phyloP scores from a whole-genome alignment of 2,329 filamentous ascomycete genomes.

The Coniella vitis region DNA sequence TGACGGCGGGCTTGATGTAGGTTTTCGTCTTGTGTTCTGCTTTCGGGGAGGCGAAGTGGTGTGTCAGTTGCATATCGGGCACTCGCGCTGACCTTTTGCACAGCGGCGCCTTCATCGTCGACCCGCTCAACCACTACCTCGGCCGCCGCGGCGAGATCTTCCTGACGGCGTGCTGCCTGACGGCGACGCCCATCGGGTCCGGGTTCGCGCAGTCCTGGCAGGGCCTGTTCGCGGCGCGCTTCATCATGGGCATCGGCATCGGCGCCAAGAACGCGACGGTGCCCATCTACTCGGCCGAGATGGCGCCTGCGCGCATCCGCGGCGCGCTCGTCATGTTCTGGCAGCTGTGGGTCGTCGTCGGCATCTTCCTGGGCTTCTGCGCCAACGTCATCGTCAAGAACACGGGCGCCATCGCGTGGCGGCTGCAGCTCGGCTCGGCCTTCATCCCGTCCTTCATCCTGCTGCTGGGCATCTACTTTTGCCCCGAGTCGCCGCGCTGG shows the following conservation, averaged over 20 bases:
- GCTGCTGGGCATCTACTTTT: slow-evolving; percentile 54
- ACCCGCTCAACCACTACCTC: slow-evolving; percentile 40
- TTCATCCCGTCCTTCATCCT: slow-evolving; percentile 55
- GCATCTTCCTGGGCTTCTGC: slow-evolving; percentile 54
- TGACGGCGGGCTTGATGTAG: slow-evolving; percentile 52
- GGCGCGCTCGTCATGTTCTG: slow-evolving; percentile 17
- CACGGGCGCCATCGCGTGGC: slow-evolving; percentile 48
- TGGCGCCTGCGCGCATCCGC: slow-evolving; percentile 11
- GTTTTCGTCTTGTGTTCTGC: too few species aligned
- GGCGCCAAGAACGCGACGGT: slow-evolving; percentile 15
- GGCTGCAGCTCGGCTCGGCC: slow-evolving; percentile 56
- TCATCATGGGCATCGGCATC: slow-evolving; percentile 28
- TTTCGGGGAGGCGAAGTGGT: too few species aligned
- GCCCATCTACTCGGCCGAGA: slow-evolving; percentile 15
- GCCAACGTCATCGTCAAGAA: slow-evolving; percentile 52
- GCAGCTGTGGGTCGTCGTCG: slow-evolving; percentile 14
- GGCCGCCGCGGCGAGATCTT: slow-evolving; percentile 60
- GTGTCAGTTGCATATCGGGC: too few species aligned
- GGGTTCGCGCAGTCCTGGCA: slow-evolving; percentile 66
- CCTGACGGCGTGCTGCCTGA: slow-evolving; percentile 64
- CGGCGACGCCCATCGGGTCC: slow-evolving; percentile 63
- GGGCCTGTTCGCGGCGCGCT: slow-evolving; percentile 62
- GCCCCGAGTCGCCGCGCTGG: slow-evolving; percentile 60
- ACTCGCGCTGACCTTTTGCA: too few species aligned
- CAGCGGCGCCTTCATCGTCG: slow-evolving; percentile 39